Evolutionary conservation across 129 eudicot species (phyloP).

Genomic region (Ambrosia artemisiifolia): DNA sequence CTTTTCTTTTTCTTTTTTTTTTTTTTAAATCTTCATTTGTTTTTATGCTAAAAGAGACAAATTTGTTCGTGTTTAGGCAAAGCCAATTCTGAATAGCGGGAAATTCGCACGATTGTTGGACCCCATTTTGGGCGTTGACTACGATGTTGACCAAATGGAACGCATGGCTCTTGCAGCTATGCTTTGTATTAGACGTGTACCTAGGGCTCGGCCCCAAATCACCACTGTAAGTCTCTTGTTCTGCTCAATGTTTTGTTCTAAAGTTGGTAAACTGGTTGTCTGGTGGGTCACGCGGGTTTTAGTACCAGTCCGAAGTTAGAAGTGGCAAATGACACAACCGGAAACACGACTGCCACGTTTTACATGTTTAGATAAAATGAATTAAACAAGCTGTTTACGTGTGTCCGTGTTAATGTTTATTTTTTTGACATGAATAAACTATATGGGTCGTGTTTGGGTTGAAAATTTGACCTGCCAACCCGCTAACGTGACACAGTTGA

Average conservation of each 20-base stretch:
- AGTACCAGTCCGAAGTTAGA: too few relatives aligned
- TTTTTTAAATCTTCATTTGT: not conserved
- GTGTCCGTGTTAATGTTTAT: too few relatives aligned
- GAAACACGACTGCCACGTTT: too few relatives aligned
- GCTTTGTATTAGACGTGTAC: constrained; percentile 87
- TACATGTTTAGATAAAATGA: too few relatives aligned
- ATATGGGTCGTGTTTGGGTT: too few relatives aligned
- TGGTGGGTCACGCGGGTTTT: too few relatives aligned
- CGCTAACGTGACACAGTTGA: too few relatives aligned
- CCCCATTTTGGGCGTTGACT: constrained; percentile 49
- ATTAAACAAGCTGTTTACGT: too few relatives aligned
- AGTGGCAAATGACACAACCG: too few relatives aligned
- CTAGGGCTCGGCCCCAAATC: constrained; percentile 91
- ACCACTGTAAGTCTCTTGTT: constrained; percentile 53
- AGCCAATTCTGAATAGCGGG: constrained; percentile 65
- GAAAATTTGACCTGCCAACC: too few relatives aligned
- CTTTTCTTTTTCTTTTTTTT: not conserved
- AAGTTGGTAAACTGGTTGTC: too few relatives aligned
- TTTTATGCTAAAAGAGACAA: not conserved
- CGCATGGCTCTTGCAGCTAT: constrained; percentile 86
- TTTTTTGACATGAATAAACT: too few relatives aligned
- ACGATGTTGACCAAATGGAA: constrained; percentile 70
- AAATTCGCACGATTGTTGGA: constrained; percentile 63
- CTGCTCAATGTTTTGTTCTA: not conserved
- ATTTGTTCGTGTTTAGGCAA: constrained; percentile 51